phyloP scores from a whole-genome alignment of 768 basidiomycete genomes.

The Lactarius hengduanensis region DNA sequence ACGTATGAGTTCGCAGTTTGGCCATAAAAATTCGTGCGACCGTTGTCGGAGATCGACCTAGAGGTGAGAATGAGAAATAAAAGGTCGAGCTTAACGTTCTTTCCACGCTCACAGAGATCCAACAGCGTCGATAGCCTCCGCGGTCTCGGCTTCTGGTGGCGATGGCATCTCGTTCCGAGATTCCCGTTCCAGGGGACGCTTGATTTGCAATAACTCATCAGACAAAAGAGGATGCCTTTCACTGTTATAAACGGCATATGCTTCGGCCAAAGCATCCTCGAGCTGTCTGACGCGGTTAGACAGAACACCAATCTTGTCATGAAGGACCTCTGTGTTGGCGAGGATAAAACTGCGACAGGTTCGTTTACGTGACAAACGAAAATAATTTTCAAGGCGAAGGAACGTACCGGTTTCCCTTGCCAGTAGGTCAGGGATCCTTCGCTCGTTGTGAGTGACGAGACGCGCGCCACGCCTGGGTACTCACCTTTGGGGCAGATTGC shows the following conservation, averaged over 20 bases:
- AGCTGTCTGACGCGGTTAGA: slow-evolving; percentile 61
- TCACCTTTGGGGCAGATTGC: slow-evolving; percentile 67
- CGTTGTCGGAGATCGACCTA: slow-evolving; percentile 62
- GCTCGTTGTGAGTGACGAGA: slow-evolving; percentile 9
- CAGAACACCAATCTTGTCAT: slow-evolving; percentile 63
- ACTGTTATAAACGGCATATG: slow-evolving; percentile 47
- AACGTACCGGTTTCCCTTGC: slow-evolving; percentile 65
- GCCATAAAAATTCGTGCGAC: slow-evolving; percentile 64
- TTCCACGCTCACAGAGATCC: slow-evolving; percentile 52
- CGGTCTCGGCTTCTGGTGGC: slow-evolving; percentile 43
- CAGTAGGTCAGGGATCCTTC: slow-evolving; percentile 67
- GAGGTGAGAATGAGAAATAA: slow-evolving; percentile 30
- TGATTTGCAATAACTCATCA: slow-evolving; percentile 61
- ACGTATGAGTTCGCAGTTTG: slow-evolving; percentile 70
- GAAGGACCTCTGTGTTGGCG: slow-evolving; percentile 66
- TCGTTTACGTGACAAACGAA: slow-evolving; percentile 24
- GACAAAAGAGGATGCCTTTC: slow-evolving; percentile 58
- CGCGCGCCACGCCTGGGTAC: slow-evolving; percentile 12
- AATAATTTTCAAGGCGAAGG: slow-evolving; percentile 13
- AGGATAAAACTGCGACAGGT: slow-evolving; percentile 54
- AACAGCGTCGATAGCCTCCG: slow-evolving; percentile 60
- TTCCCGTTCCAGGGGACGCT: slow-evolving; percentile 65
- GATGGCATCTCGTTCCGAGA: slow-evolving; percentile 39
- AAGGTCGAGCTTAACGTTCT: neutral
- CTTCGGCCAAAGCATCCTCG: slow-evolving; percentile 62